Evolutionary conservation across 202 grass and related monocot genomes (phyloP).

Genomic region (Carex arenaria): DNA sequence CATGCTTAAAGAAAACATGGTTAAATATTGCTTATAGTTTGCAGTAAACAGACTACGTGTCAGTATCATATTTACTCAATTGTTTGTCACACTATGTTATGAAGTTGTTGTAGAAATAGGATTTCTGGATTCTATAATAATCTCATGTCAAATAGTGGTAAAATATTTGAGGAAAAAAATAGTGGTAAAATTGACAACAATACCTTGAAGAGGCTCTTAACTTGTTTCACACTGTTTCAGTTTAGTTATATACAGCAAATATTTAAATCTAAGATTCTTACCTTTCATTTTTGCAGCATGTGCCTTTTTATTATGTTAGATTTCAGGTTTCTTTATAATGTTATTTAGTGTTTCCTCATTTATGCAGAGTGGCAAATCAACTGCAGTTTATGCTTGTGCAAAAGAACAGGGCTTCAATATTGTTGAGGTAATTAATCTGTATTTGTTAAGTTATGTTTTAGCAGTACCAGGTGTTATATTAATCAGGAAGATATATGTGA

Average conservation of each 20-base stretch:
- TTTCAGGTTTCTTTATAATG: slow-evolving; percentile 4
- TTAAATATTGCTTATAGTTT: not conserved
- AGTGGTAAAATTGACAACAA: not conserved
- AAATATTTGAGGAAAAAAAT: not conserved
- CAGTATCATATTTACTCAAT: not conserved
- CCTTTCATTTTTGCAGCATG: not conserved
- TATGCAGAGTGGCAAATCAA: slow-evolving; percentile 89
- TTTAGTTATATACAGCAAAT: not conserved
- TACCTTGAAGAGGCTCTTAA: not conserved
- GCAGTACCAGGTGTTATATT: too few species aligned
- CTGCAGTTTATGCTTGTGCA: slow-evolving; percentile 86
- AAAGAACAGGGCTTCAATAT: slow-evolving; percentile 90
- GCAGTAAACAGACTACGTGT: not conserved
- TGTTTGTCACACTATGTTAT: not conserved
- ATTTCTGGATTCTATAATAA: not conserved
- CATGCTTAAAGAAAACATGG: not conserved
- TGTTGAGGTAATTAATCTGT: slow-evolving; percentile 97
- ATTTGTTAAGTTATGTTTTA: too few species aligned
- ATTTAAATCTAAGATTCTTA: not conserved
- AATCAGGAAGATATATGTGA: too few species aligned
- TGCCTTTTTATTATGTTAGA: not conserved
- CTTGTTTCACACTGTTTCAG: not conserved
- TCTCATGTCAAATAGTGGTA: not conserved
- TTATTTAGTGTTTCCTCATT: not conserved
- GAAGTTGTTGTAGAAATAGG: not conserved